Base-by-base conservation (phyloP, 768 basidiomycete species). In the Russula brevipes region DNA sequence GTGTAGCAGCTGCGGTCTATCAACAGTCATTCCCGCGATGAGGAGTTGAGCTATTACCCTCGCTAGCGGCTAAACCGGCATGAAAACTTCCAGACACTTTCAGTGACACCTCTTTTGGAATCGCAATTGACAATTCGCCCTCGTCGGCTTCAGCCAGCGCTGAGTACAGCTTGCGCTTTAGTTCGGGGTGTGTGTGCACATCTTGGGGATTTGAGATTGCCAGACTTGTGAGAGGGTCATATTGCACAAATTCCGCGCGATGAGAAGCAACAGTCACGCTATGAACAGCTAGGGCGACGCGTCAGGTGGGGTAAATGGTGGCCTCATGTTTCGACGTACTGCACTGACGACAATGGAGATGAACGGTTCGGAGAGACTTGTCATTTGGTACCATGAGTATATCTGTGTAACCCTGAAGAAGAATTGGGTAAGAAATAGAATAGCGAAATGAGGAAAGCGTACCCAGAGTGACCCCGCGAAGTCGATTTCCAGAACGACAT, bases 401-500 rank as follows among this genome's bases (percentile, higher is more conserved):
- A 76, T 96, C 93, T 11, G 94, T 96, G 73, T 94, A 94, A 64
- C 94, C 95, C 93, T 94, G 65, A 31, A 53, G 65, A 54, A 39
- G 1, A 47, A 41, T 59, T 30, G 55, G 65, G 61, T 58, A 69
- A 36, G 44, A 42, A 41, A 52, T 35, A 56, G 69, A 47, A 19
- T 50, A 16, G 39, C 46, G 55, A 64, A 65, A 54, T 60, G 72
- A 71, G 67, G 47, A 57, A 39, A 72, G 55, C 85, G 67, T 76
- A 91, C 94, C 83, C 89, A 89, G 70, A 94, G 81, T 71, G 81
- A 80, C 24, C 96, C 96, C 8, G 87, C 82, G 74, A 97, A 94
- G 79, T 95, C 92, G 65, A 98, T 85, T 77, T 96, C 93, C 68
- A 98, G 79, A 65, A 91, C 90, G 55, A 97, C 94, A 74, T 93